phyloP scores from a whole-genome alignment of 139 green algal species.

The Trebouxia sp. region DNA sequence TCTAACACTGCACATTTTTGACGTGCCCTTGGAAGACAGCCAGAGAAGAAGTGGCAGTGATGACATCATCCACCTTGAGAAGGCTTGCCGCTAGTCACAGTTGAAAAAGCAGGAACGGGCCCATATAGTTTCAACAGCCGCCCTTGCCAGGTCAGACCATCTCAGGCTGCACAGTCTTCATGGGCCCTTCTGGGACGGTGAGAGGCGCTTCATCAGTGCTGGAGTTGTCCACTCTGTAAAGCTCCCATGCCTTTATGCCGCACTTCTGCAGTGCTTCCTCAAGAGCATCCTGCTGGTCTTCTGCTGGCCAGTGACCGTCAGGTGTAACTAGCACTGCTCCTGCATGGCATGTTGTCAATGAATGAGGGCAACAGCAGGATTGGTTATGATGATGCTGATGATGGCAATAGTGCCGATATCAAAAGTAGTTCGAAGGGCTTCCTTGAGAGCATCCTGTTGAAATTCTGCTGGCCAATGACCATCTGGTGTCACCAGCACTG shows the following conservation, averaged over 20 bases:
- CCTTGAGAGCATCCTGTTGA: conserved; percentile 45
- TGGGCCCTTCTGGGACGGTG: not conserved
- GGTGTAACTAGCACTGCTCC: conserved; percentile 66
- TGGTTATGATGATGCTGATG: not conserved
- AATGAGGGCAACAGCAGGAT: too few species aligned
- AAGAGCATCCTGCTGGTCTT: conserved; percentile 40
- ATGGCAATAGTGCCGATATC: not conserved
- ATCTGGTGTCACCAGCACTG: conserved; percentile 63
- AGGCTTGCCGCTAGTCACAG: too few species aligned
- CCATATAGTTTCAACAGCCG: too few species aligned
- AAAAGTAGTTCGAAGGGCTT: too few species aligned
- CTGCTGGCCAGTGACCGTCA: conserved; percentile 48
- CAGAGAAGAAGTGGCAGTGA: too few species aligned
- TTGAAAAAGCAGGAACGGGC: too few species aligned
- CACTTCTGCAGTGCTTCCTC: conserved; percentile 54
- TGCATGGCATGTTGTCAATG: not conserved
- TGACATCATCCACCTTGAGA: too few species aligned
- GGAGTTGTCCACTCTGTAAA: conserved; percentile 60
- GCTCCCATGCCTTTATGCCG: conserved; percentile 88
- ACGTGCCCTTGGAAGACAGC: too few species aligned
- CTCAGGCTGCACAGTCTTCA: not conserved
- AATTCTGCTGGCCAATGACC: conserved; percentile 42
- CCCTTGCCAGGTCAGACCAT: not conserved
- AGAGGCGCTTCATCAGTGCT: not conserved
- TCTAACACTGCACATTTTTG: too few species aligned